Conservation (phyloP, 441 rosid genomes). For the Gossypium aridum region DNA sequence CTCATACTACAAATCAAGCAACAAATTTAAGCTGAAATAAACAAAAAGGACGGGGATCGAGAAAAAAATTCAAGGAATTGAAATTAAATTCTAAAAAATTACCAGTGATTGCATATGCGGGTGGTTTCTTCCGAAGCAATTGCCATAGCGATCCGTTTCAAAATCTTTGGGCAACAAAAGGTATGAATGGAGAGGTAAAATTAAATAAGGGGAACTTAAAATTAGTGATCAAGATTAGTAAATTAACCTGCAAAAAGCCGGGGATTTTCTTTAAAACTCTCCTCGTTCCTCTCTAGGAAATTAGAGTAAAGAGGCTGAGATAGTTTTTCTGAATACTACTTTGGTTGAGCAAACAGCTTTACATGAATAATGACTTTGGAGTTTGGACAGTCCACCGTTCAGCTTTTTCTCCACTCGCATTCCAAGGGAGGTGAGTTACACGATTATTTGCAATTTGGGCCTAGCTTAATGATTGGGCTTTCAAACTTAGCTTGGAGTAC, state of each 20-base stretch:
- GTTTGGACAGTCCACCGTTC: neutral
- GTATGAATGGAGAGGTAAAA: neutral
- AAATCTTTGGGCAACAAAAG: conserved; percentile 2
- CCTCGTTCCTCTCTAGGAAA: neutral
- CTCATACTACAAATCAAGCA: neutral
- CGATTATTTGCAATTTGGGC: neutral
- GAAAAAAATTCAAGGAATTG: neutral
- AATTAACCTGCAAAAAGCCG: neutral
- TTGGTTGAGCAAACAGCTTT: neutral
- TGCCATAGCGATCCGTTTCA: conserved; percentile 41
- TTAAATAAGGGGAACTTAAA: neutral
- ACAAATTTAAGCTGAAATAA: neutral
- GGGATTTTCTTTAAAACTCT: neutral
- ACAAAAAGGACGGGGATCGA: neutral
- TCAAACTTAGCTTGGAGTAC: too few relatives aligned
- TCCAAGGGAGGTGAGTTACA: neutral
- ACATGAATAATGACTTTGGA: neutral
- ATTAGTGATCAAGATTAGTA: neutral
- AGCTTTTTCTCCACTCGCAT: neutral
- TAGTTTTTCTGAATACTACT: neutral
- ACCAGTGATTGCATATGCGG: conserved; percentile 77
- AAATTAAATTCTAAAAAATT: neutral
- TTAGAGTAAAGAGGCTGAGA: neutral
- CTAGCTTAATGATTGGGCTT: too few relatives aligned
- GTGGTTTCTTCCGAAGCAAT: conserved; percentile 52